Evolutionary conservation across 257 asterid species (phyloP), one percentile per base, ranked within the genome.

Genomic region (Solanum megistacrolobum): DNA sequence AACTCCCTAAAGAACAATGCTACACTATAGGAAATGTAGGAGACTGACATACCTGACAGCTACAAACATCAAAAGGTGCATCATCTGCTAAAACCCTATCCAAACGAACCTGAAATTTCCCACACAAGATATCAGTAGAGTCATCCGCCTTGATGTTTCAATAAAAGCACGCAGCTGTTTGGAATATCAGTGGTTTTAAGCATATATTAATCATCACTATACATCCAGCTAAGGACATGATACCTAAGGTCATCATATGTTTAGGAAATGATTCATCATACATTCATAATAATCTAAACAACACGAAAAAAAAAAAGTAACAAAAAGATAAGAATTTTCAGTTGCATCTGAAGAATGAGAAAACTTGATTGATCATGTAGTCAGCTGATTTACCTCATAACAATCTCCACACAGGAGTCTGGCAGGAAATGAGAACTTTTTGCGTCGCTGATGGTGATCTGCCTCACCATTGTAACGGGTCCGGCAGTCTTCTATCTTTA

Each of bases 381-480:
- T 35, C 46, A 65, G 81, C 87, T 32, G 12, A 87, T 83, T 71
- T 89, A 95, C 99, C 98, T 97, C 99, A 90, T 88, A 97, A 92
- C 99, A 97, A 92, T 97, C 99, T 89, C 99, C 99, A 88, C 99
- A 96, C 34, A 96, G 29, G 86, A 97, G 98, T 89, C 99, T 92
- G 84, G 99, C 99, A 85, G 99, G 99, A 93, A 97, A 97, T 12
- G 98, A 92, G 91, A 95, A 96, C 89, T 96, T 97, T 74, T 96
- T 96, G 68, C 99, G 98, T 14, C 94, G 96, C 86, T 95, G 98
- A 88, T 95, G 97, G 86, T 97, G 99, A 91, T 97, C 99, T 38
- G 99, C 99, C 87, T 97, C 99, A 88, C 99, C 99, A 89, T 96
- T 97, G 68, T 97, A 97, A 78, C 99, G 96, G 2, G 98, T 93